phyloP scores from a whole-genome alignment of 2,329 filamentous ascomycete genomes.

The Penicillium sclerotiorum region DNA sequence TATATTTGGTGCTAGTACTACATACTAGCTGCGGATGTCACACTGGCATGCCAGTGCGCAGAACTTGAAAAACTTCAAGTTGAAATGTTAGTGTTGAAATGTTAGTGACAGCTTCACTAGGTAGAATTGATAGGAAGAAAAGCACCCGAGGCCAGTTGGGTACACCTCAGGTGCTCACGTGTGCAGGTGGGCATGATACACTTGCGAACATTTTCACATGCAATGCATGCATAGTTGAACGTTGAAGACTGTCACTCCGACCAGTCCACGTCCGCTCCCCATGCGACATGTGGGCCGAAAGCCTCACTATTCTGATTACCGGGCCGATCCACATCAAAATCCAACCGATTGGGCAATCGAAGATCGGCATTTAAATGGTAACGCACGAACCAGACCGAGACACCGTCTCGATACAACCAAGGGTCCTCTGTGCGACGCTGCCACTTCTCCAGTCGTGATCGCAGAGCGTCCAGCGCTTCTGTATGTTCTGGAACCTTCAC shows the following conservation, averaged over 20 bases:
- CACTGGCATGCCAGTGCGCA: too few relatives aligned
- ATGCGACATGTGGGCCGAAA: background rate
- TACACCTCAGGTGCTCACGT: too few relatives aligned
- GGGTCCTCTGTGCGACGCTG: slow-evolving; percentile 37
- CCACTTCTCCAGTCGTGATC: slow-evolving; percentile 37
- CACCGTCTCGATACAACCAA: slow-evolving; percentile 36
- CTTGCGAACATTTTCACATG: too few relatives aligned
- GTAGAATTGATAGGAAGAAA: too few relatives aligned
- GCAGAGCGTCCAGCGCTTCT: slow-evolving; percentile 36
- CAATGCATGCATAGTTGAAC: too few relatives aligned
- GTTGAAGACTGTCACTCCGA: background rate
- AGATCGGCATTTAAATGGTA: slow-evolving; percentile 18
- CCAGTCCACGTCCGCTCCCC: background rate
- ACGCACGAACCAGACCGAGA: slow-evolving; percentile 16
- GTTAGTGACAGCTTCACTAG: too few relatives aligned
- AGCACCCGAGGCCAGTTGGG: too few relatives aligned
- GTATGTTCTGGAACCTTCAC: slow-evolving; percentile 36
- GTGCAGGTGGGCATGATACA: too few relatives aligned
- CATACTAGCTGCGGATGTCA: too few relatives aligned
- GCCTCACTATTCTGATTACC: slow-evolving; percentile 6
- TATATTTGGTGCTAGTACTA: too few relatives aligned
- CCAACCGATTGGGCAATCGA: slow-evolving; percentile 23
- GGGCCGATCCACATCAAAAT: slow-evolving; percentile 21
- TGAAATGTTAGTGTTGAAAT: too few relatives aligned
- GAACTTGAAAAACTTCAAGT: too few relatives aligned